Conservation (phyloP, 441 rosid genomes). For the Raphanus hybrid region DNA sequence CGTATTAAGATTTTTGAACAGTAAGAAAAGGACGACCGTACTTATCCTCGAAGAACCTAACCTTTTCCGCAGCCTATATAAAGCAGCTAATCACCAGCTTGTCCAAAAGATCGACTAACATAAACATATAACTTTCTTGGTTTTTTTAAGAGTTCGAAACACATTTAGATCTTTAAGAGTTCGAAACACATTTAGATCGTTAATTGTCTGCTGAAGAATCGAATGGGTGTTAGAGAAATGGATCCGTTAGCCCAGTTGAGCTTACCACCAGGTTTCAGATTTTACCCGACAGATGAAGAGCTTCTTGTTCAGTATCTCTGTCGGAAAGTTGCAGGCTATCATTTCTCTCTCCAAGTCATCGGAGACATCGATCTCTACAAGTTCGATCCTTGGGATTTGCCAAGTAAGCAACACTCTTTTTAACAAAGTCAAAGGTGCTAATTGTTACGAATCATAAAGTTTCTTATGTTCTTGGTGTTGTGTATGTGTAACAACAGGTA, state of each 20-base stretch:
- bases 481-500: conserved; percentile 45
- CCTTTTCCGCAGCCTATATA: conserved; percentile 37
- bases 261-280: conserved; percentile 95
- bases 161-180: too few relatives aligned
- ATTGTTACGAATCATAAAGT: too few relatives aligned
- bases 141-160: too few relatives aligned
- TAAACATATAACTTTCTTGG: too few relatives aligned
- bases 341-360: conserved; percentile 67
- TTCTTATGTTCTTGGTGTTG: background rate
- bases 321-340: conserved; percentile 79
- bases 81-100: conserved; percentile 3
- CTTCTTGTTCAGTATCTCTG: conserved; percentile 85
- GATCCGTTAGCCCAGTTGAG: conserved; percentile 85
- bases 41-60: conserved; percentile 17
- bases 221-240: conserved; percentile 69
- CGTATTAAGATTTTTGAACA: conserved; percentile 31
- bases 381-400: conserved; percentile 91
- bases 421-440: too few relatives aligned
- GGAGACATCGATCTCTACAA: conserved; percentile 93
- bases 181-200: too few relatives aligned
- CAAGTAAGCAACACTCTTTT: conserved; percentile 55
- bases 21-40: conserved; percentile 38
- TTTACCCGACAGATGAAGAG: conserved; percentile 95
- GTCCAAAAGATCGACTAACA: background rate
- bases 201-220: too few relatives aligned